phyloP scores from a whole-genome alignment of 257 asterid species.

The Fraxinus cuspidata region DNA sequence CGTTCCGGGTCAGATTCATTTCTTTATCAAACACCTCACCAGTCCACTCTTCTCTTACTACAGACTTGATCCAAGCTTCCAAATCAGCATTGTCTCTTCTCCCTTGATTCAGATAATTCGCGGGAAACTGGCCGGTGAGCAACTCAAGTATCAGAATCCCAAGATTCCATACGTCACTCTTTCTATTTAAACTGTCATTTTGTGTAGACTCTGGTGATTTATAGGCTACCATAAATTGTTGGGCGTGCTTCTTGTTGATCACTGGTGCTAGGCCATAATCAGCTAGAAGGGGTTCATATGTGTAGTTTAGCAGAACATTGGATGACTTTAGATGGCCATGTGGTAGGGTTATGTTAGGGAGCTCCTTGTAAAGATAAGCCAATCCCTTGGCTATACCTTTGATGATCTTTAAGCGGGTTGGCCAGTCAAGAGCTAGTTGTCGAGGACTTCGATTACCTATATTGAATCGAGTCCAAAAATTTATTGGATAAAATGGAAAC shows the following conservation, averaged over 20 bases:
- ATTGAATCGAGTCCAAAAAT: background rate
- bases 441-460: conserved; percentile 44
- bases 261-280: conserved; percentile 58
- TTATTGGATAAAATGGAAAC: background rate
- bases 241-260: conserved; percentile 53
- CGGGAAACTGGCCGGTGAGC: conserved; percentile 62
- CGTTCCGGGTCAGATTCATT: conserved; percentile 30
- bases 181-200: conserved; percentile 33
- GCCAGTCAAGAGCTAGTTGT: conserved; percentile 52
- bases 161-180: conserved; percentile 70
- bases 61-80: conserved; percentile 67
- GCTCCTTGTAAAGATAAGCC: conserved; percentile 42
- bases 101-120: conserved; percentile 53
- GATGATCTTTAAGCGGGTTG: conserved; percentile 53
- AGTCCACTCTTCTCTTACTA: conserved; percentile 72
- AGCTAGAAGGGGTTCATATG: conserved; percentile 42
- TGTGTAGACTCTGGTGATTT: conserved; percentile 60
- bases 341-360: conserved; percentile 47
- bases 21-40: conserved; percentile 73
- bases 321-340: conserved; percentile 82
- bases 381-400: conserved; percentile 66
- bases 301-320: conserved; percentile 49
- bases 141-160: conserved; percentile 70
- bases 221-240: conserved; percentile 65
- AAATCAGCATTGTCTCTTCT: conserved; percentile 49